Base-by-base conservation (phyloP, 1,139 yeast genomes). In the Hansenula anomala region DNA sequence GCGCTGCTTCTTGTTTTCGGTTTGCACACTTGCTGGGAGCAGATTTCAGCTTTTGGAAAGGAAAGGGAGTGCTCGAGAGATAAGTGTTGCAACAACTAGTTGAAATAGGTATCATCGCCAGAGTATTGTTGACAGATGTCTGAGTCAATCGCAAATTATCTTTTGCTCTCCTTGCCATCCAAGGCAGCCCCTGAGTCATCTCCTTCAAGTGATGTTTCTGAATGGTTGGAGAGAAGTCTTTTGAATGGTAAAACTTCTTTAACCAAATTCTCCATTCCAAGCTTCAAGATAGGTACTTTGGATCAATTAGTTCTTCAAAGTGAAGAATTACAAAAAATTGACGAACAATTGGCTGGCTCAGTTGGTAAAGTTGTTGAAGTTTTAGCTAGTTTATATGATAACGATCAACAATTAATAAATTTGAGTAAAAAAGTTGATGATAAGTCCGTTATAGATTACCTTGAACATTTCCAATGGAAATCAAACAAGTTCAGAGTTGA, bases 231-330 rank as follows among this genome's bases (percentile, higher is more conserved):
- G 35, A 50, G 54, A 30, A 44, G 42, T 16, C 44, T 66, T 37
- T 40, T 63, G 24, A 58, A 55, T 16, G 71, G 72, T 4, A 58
- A 56, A 37, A 52, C 65, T 2, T 57, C 51, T 26, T 55, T 64
- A 4, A 51, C 59, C 24, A 51, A 58, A 27, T 76, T 86, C 45
- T 67, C 69, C 31, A 71, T 89, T 38, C 98, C 97, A n/a, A 80
- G 74, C 48, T 90, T 92, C 63, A 94, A 92, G 63, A 87, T 92
- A 49, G 97, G 97, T 27, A 90, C 97, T 4, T 73, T 92, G 57
- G 99, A 94, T 64, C 82, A 90, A 30, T 73, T 92, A 45, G 95
- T 92, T 39, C 80, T 83, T 54, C 92, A 89, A 63, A 80, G 92
- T 59, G 98, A 94, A 55, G 97, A 90, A 57, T 71, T 94, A 45